phyloP scores from a whole-genome alignment of 768 basidiomycete genomes.

The Asterophora lycoperdoides region DNA sequence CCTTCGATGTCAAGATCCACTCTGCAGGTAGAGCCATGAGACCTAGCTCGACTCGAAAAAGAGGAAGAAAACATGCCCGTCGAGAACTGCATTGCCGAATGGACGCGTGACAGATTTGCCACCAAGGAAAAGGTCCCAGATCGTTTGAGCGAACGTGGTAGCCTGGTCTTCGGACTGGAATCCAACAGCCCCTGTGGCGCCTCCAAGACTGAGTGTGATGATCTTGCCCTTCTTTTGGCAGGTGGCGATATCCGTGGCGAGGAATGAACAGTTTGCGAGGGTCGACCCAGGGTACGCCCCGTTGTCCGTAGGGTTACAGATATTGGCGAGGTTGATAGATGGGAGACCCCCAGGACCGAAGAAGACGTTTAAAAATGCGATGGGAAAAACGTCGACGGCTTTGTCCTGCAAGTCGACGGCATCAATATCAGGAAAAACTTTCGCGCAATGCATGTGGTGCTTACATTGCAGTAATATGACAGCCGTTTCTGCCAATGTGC shows the following conservation, averaged over 20 bases:
- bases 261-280: conserved; percentile 56
- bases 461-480: conserved; percentile 60
- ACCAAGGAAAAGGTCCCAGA: conserved; percentile 73
- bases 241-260: conserved; percentile 56
- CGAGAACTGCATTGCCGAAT: conserved; percentile 67
- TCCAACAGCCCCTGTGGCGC: conserved; percentile 56
- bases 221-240: conserved; percentile 66
- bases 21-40: conserved; percentile 21
- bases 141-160: conserved; percentile 53
- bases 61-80: conserved; percentile 45
- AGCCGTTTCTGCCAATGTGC: conserved; percentile 59
- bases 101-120: conserved; percentile 54
- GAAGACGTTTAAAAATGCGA: conserved; percentile 65
- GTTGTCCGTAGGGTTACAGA: conserved; percentile 54
- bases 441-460: conserved; percentile 1
- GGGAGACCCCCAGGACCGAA: conserved; percentile 60
- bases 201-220: conserved; percentile 54
- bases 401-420: conserved; percentile 41
- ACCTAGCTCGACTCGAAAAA: too few relatives aligned
- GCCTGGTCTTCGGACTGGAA: conserved; percentile 60
- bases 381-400: conserved; percentile 62
- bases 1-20: conserved; percentile 76
- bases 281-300: conserved; percentile 56
- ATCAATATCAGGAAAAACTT: neutral
- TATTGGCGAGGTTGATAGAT: conserved; percentile 66